Evolutionary conservation across 257 asterid species (phyloP).

Genomic region (Solanum rostratum): DNA sequence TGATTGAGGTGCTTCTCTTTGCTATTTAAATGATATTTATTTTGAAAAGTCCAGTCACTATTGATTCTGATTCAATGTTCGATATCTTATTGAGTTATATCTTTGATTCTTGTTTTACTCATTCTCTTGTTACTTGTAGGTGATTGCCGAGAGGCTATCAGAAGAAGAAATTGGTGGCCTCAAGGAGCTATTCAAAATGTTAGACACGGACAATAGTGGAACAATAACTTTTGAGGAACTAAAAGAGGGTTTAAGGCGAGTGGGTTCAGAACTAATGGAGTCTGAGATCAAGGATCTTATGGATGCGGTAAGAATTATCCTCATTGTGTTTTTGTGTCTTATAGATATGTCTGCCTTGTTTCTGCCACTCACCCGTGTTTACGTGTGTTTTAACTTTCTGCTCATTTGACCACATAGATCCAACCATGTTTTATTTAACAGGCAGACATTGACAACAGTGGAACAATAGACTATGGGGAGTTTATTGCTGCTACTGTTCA

Average conservation of each 20-base stretch:
- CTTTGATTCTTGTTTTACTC: background rate
- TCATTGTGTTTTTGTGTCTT: background rate
- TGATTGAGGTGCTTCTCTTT: background rate
- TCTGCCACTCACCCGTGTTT: background rate
- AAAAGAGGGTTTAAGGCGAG: conserved; percentile 77
- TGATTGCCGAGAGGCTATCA: conserved; percentile 81
- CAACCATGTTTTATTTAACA: conserved; percentile 15
- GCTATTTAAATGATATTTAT: background rate
- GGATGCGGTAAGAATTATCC: conserved; percentile 52
- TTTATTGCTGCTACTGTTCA: conserved; percentile 95
- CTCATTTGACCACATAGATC: background rate
- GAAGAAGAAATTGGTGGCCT: conserved; percentile 97
- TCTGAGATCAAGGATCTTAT: conserved; percentile 88
- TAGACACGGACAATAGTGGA: conserved; percentile 86
- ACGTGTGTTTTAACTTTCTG: background rate
- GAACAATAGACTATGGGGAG: conserved; percentile 92
- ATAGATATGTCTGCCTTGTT: background rate
- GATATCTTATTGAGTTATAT: background rate
- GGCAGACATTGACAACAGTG: conserved; percentile 92
- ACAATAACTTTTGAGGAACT: conserved; percentile 89
- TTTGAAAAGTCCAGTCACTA: background rate
- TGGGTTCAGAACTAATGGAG: conserved; percentile 91
- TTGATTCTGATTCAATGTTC: background rate
- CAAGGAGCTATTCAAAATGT: conserved; percentile 79
- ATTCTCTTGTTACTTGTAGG: conserved; percentile 27